These are phyloP conservation scores for Penicillium sp. DNA, from an alignment of 2,329 filamentous ascomycete species.

Conservation along the genomic window DNA sequence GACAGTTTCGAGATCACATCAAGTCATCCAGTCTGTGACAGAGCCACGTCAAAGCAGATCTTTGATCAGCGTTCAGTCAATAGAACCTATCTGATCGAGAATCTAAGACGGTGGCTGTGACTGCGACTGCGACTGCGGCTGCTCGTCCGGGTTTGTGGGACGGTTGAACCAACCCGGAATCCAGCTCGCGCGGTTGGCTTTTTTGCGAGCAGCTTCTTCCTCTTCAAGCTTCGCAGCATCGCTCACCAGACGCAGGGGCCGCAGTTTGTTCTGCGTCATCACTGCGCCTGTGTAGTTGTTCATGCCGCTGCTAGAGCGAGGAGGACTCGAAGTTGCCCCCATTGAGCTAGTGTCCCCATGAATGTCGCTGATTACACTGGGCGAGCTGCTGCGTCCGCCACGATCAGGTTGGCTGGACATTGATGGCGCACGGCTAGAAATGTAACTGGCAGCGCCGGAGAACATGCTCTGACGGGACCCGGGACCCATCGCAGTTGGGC, in stretches of 20 bases:
- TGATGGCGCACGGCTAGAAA: constrained; percentile 61
- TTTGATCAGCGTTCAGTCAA: not conserved
- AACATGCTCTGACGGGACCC: constrained; percentile 51
- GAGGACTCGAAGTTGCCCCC: constrained; percentile 58
- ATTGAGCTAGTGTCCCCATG: constrained; percentile 54
- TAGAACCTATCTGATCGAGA: not conserved
- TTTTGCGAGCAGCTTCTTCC: constrained; percentile 51
- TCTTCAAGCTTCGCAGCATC: constrained; percentile 50
- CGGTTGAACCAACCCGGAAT: constrained; percentile 54
- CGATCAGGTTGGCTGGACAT: constrained; percentile 55
- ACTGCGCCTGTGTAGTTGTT: constrained; percentile 72
- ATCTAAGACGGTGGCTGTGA: constrained; percentile 22
- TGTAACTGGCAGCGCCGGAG: constrained; percentile 52
- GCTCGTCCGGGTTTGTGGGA: constrained; percentile 35
- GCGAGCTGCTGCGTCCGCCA: constrained; percentile 70
- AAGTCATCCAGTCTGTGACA: constrained; percentile 25
- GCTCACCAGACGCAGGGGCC: constrained; percentile 80
- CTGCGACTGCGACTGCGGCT: constrained; percentile 20
- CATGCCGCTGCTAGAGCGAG: constrained; percentile 69
- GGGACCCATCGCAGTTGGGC: constrained; percentile 55
- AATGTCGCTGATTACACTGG: constrained; percentile 59
- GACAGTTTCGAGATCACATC: constrained; percentile 30
- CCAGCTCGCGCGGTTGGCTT: constrained; percentile 55
- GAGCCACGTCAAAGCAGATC: constrained; percentile 4
- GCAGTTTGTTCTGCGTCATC: constrained; percentile 72